phyloP scores from a whole-genome alignment of 2,329 filamentous ascomycete genomes.

The Trichoderma endophyticum region DNA sequence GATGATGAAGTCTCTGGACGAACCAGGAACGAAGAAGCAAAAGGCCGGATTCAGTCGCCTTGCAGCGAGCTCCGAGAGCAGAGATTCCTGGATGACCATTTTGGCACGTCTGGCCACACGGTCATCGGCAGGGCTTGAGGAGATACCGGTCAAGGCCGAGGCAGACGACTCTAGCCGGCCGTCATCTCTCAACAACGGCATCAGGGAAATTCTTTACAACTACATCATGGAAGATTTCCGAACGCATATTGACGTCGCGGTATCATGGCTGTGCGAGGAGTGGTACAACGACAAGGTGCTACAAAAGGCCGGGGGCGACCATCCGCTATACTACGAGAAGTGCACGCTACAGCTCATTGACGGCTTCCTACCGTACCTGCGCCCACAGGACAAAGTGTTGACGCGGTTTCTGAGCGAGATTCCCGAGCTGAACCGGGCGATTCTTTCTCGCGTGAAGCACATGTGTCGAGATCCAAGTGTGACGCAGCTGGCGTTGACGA shows the following conservation, averaged over 20 bases:
- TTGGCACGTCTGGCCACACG: slow-evolving; percentile 82
- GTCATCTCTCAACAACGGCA: slow-evolving; percentile 60
- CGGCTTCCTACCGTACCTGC: slow-evolving; percentile 85
- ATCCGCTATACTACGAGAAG: slow-evolving; percentile 68
- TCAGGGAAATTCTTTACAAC: slow-evolving; percentile 76
- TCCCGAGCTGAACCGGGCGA: slow-evolving; percentile 68
- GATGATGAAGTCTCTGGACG: slow-evolving; percentile 71
- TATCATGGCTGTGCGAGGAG: slow-evolving; percentile 94
- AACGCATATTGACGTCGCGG: slow-evolving; percentile 81
- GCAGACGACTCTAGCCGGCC: slow-evolving; percentile 44
- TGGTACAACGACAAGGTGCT: slow-evolving; percentile 83
- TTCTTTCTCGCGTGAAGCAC: slow-evolving; percentile 69
- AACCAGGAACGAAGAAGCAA: slow-evolving; percentile 57
- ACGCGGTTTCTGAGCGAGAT: slow-evolving; percentile 91
- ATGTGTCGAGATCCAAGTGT: slow-evolving; percentile 65
- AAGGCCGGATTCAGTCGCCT: slow-evolving; percentile 77
- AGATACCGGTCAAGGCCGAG: slow-evolving; percentile 55
- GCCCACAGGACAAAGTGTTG: slow-evolving; percentile 82
- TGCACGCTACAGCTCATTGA: slow-evolving; percentile 82
- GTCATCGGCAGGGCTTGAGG: slow-evolving; percentile 67
- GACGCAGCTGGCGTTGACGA: slow-evolving; percentile 61
- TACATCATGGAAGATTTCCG: slow-evolving; percentile 93
- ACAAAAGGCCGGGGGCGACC: slow-evolving; percentile 42
- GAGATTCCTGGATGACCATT: slow-evolving; percentile 88
- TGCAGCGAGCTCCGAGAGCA: slow-evolving; percentile 78